Evolutionary conservation across 1,284 basidiomycete genomes (phyloP).

Genomic region (Mycena citricolor): DNA sequence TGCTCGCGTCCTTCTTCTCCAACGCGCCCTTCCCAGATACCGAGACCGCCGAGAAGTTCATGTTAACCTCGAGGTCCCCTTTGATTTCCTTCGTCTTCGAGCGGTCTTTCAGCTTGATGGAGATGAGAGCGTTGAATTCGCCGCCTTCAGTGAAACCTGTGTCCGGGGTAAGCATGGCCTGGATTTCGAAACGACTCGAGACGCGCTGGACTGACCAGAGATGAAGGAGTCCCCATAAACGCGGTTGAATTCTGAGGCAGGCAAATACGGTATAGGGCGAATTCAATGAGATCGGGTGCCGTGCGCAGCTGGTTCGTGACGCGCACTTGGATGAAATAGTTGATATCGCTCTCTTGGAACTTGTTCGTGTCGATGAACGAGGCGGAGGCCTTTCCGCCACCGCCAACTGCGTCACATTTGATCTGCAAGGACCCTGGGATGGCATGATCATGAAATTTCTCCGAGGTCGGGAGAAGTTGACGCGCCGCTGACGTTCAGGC

Average conservation of each 20-base stretch:
- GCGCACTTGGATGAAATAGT: conserved; percentile 12
- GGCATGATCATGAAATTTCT: neutral
- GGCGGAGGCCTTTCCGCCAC: neutral
- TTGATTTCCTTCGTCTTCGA: neutral
- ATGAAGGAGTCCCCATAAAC: conserved; percentile 13
- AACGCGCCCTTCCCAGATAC: neutral
- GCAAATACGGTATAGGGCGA: conserved; percentile 1
- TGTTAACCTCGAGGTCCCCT: neutral
- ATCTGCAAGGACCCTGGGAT: conserved; percentile 2
- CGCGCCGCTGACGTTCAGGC: conserved; percentile 9
- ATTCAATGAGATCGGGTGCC: conserved; percentile 2
- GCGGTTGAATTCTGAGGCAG: conserved; percentile 1
- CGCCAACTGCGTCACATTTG: neutral
- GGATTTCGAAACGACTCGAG: neutral
- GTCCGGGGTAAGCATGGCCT: neutral
- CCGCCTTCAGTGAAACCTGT: conserved; percentile 8
- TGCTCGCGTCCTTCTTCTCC: conserved; percentile 2
- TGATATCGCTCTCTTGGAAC: conserved; percentile 12
- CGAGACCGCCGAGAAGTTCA: neutral
- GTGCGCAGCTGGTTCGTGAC: conserved; percentile 5
- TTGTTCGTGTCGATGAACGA: conserved; percentile 8
- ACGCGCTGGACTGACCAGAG: too few species aligned
- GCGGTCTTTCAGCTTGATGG: conserved; percentile 13
- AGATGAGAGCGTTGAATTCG: conserved; percentile 11
- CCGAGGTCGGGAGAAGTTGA: neutral